Evolutionary conservation across 495 filamentous ascomycete species (phyloP), one percentile per base, ranked within the genome.

Genomic region (Aspergillus saccharolyticus): DNA sequence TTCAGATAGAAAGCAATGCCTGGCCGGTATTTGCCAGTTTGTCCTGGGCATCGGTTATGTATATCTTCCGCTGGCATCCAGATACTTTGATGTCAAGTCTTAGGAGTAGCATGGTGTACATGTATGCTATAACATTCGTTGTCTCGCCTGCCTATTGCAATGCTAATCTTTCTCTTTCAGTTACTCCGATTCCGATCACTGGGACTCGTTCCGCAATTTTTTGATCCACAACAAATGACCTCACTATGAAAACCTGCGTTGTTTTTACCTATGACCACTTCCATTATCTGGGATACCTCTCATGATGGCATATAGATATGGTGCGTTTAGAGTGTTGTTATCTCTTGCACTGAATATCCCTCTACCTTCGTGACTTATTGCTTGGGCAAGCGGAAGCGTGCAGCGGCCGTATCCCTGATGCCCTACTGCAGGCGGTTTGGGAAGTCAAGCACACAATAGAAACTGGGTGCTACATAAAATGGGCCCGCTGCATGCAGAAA

Each of bases 101-200:
- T 76, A 82, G 91, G 70, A 92, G 87, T 73, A 97, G 93, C 76
- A 99, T 99, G 94, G 87, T 85, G 58, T 99, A 97, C 71, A 96
- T 99, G 83, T 97, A 90, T 70, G 85, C 82, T 56, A 68, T 51
- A n/a, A 55, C n/a, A 17, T 44, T 22, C 20, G 9, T 15, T 39
- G 24, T 14, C 39, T 42, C 10, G 25, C 20, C 19, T 55, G 42
- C 30, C 45, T 22, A 19, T 42, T 21, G 24, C 52, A 20, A 22
- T 55, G 56, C 63, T 75, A 58, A 74, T 58, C 44, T 47, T 25
- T 24, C 19, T 24, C 19, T 19, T 46, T 42, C 54, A 88, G 85
- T 62, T 88, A 88, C 56, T 70, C 78, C 39, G 80, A 95, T 61
- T 85, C 87, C 20, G 89, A 96, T 58, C 78, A 87, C 55, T 96